These are phyloP conservation scores for Irpex lacteus DNA, from an alignment of 1,284 basidiomycete genomes.

Conservation along the genomic window DNA sequence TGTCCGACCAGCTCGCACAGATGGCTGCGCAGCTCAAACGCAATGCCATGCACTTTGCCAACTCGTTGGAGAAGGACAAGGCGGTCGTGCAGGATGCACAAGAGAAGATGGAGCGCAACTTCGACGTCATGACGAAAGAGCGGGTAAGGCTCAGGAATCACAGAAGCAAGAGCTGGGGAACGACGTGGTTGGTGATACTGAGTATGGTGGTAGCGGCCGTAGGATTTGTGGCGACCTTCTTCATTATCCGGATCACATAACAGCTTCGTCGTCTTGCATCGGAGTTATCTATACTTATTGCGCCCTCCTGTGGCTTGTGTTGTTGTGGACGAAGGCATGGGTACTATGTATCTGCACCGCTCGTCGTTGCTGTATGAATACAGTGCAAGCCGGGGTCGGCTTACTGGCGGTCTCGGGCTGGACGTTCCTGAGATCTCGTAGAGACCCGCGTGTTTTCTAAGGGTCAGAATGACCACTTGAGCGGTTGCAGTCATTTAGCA, in stretches of 20 bases:
- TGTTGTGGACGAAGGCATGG: too few species aligned
- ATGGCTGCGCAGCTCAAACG: slow-evolving; percentile 79
- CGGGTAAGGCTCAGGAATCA: slow-evolving; percentile 62
- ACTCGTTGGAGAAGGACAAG: slow-evolving; percentile 63
- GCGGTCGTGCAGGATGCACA: slow-evolving; percentile 56
- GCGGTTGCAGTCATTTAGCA: too few species aligned
- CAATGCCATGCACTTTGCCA: slow-evolving; percentile 71
- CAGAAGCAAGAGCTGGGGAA: slow-evolving; percentile 61
- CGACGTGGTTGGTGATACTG: slow-evolving; percentile 67
- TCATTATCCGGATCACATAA: slow-evolving; percentile 63
- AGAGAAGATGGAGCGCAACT: slow-evolving; percentile 69
- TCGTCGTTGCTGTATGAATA: too few species aligned
- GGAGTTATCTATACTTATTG: neutral
- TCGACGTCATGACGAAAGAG: slow-evolving; percentile 66
- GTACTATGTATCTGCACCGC: too few species aligned
- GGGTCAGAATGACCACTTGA: too few species aligned
- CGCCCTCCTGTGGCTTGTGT: too few species aligned
- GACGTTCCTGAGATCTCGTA: neutral
- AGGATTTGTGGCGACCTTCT: slow-evolving; percentile 70
- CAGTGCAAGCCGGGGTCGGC: too few species aligned
- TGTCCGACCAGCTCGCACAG: slow-evolving; percentile 67
- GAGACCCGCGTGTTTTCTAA: neutral
- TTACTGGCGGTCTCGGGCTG: too few species aligned
- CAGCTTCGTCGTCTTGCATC: neutral
- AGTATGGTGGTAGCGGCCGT: slow-evolving; percentile 58